Conservation (phyloP, 768 basidiomycete genomes). For the Leccinum truebloodii region DNA sequence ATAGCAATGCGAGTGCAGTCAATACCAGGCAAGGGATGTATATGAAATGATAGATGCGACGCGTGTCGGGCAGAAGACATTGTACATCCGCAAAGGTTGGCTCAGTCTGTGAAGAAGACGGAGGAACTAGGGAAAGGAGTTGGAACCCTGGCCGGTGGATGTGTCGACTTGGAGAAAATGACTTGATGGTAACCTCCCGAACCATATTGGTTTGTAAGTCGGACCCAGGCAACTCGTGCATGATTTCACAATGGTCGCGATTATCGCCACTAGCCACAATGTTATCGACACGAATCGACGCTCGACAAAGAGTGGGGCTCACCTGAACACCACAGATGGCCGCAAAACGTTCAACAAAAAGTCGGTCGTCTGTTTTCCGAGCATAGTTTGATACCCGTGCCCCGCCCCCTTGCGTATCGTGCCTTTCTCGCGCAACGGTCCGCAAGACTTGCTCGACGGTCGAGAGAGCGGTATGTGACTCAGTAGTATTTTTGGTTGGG, state of each 20-base stretch:
- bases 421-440: slow-evolving; percentile 71
- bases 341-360: slow-evolving; percentile 70
- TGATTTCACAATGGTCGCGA: slow-evolving; percentile 86
- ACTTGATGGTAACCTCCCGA: slow-evolving; percentile 85
- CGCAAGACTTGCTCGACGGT: slow-evolving; percentile 73
- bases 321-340: slow-evolving; percentile 76
- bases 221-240: slow-evolving; percentile 44
- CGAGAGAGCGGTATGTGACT: slow-evolving; percentile 86
- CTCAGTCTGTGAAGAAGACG: slow-evolving; percentile 28
- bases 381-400: slow-evolving; percentile 77
- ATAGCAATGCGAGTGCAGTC: slow-evolving; percentile 48
- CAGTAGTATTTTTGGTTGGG: slow-evolving; percentile 55
- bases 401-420: slow-evolving; percentile 76
- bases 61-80: slow-evolving; percentile 79
- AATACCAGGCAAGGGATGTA: slow-evolving; percentile 67
- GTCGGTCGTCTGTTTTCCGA: slow-evolving; percentile 75
- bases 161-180: slow-evolving; percentile 76
- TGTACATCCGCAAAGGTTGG: slow-evolving; percentile 61
- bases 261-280: slow-evolving; percentile 69
- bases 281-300: not conserved
- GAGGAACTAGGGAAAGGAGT: slow-evolving; percentile 65
- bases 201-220: slow-evolving; percentile 33
- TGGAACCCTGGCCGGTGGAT: slow-evolving; percentile 83
- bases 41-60: slow-evolving; percentile 54
- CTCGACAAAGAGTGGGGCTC: slow-evolving; percentile 15